phyloP scores from a whole-genome alignment of 352 stramenopile genomes.

The Globisporangium echinulatum region DNA sequence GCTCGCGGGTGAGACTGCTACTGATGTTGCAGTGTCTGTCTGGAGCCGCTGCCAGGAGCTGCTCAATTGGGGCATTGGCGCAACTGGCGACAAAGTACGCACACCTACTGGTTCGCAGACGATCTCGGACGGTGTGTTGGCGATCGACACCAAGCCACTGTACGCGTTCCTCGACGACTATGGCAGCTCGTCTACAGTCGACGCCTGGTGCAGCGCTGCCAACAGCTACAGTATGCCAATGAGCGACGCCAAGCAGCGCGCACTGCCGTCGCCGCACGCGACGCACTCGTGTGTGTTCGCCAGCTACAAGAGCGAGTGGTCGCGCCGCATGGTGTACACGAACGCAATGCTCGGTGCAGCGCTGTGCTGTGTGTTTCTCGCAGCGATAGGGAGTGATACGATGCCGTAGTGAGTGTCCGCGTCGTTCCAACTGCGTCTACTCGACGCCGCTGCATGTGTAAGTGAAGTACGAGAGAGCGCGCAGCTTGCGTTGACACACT shows the following conservation, averaged over 20 bases:
- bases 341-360: background rate
- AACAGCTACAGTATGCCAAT: background rate
- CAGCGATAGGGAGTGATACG: too few relatives aligned
- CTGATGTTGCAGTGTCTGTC: background rate
- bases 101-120: background rate
- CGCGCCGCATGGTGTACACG: background rate
- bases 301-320: conserved; percentile 2
- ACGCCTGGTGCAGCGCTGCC: background rate
- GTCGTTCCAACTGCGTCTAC: too few relatives aligned
- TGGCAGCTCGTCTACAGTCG: background rate
- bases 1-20: background rate
- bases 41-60: background rate
- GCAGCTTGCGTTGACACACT: too few relatives aligned
- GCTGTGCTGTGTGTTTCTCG: background rate
- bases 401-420: too few relatives aligned
- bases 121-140: too few relatives aligned
- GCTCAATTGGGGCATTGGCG: background rate
- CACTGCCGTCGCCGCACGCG: background rate
- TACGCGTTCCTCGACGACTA: background rate
- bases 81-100: background rate
- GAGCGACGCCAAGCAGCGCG: background rate
- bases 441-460: too few relatives aligned
- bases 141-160: too few relatives aligned
- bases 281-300: background rate
- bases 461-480: too few relatives aligned